These are phyloP conservation scores for Colletotrichum sp. DNA, from an alignment of 2,329 filamentous ascomycete species.

Conservation along the genomic window DNA sequence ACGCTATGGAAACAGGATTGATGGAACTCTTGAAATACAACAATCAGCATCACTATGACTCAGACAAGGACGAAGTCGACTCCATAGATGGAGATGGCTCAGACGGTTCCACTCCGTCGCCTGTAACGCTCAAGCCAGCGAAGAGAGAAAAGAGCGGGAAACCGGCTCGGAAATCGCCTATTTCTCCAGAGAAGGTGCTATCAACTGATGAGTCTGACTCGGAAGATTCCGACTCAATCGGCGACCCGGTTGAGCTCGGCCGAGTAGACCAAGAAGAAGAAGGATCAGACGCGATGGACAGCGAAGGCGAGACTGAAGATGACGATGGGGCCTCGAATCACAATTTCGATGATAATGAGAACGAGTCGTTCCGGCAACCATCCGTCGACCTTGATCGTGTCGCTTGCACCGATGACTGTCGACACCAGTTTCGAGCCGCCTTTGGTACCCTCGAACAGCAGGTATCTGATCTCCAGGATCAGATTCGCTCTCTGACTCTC, in stretches of 20 bases:
- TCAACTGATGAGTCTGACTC: neutral
- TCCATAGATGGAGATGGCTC: neutral
- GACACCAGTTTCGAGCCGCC: neutral
- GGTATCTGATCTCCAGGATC: neutral
- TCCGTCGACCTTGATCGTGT: neutral
- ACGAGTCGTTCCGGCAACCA: neutral
- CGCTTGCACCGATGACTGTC: neutral
- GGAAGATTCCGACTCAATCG: neutral
- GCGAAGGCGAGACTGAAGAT: neutral
- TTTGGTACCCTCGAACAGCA: neutral
- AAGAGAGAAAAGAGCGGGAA: neutral
- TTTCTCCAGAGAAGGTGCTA: neutral
- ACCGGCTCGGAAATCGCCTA: neutral
- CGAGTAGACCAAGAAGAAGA: neutral
- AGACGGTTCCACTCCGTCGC: neutral
- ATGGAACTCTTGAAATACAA: neutral
- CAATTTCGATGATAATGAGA: neutral
- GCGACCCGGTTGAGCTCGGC: neutral
- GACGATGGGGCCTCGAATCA: neutral
- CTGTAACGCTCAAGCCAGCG: neutral
- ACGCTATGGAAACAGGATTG: neutral
- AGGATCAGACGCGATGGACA: neutral
- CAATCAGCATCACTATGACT: neutral
- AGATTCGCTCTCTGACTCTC: neutral
- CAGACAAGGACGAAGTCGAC: conserved; percentile 14